Conservation (phyloP, 1,284 basidiomycete species). For the Cronartium quercuum region DNA sequence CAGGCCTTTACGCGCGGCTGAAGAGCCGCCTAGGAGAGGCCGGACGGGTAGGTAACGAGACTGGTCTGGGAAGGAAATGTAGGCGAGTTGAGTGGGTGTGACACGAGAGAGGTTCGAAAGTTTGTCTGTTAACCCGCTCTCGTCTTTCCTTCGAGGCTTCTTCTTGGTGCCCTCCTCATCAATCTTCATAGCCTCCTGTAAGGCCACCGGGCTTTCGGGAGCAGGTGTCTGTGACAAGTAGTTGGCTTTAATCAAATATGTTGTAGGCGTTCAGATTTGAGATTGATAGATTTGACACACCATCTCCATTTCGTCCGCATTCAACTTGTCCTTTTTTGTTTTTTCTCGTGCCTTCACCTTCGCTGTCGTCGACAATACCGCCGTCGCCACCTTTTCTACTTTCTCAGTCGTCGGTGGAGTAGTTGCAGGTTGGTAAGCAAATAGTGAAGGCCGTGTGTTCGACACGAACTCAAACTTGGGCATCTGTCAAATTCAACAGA, state of each 20-base stretch:
- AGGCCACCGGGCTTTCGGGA: constrained; percentile 31
- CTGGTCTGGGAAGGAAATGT: constrained; percentile 72
- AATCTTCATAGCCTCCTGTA: constrained; percentile 37
- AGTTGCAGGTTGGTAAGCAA: constrained; percentile 75
- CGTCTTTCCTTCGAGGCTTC: constrained; percentile 55
- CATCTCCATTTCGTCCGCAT: constrained; percentile 64
- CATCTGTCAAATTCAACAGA: constrained; percentile 54
- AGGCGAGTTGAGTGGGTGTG: constrained; percentile 77
- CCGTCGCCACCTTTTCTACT: constrained; percentile 79
- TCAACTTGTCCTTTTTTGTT: constrained; percentile 64
- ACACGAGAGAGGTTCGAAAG: constrained; percentile 87
- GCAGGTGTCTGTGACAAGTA: constrained; percentile 33
- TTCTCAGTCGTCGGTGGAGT: constrained; percentile 86
- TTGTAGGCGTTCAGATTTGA: too few relatives aligned
- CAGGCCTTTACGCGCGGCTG: neutral
- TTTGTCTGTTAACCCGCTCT: constrained; percentile 68
- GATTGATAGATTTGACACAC: constrained; percentile 53
- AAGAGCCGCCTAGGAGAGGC: constrained; percentile 58
- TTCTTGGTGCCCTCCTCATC: constrained; percentile 29
- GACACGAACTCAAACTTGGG: constrained; percentile 85
- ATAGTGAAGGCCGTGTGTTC: constrained; percentile 61
- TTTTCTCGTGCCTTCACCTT: constrained; percentile 87
- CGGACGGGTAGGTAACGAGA: constrained; percentile 85
- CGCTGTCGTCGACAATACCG: constrained; percentile 87
- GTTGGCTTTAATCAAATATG: too few relatives aligned